A percentile compares a stretch with the other conserved stretches of the same genome.
These are phyloP conservation scores for Heracleum sosnowskyi DNA, from an alignment of 129 eudicot species.

Conservation along the genomic window DNA sequence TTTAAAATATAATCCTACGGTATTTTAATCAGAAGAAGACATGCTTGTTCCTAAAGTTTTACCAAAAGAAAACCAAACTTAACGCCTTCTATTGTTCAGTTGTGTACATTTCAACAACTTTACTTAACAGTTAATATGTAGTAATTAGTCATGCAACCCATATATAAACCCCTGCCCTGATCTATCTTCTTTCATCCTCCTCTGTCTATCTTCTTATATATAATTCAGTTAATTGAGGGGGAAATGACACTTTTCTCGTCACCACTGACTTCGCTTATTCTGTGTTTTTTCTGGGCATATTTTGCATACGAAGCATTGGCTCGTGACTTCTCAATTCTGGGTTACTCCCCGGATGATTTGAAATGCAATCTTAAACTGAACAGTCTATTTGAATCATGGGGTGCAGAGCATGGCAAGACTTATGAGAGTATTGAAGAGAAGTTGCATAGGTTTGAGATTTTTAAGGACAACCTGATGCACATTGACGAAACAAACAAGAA, in stretches of 20 bases:
- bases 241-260: conserved; percentile 42
- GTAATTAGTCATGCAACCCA: conserved; percentile 19
- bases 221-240: not conserved
- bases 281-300: conserved; percentile 29
- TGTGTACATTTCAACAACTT: conserved; percentile 36
- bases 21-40: conserved; percentile 12
- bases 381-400: conserved; percentile 76
- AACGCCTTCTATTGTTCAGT: conserved; percentile 31
- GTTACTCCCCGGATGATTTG: conserved; percentile 71
- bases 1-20: not conserved
- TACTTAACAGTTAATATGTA: conserved; percentile 46
- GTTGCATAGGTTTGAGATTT: conserved; percentile 86
- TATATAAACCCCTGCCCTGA: conserved; percentile 23
- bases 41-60: conserved; percentile 53
- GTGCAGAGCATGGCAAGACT: conserved; percentile 55
- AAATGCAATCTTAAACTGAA: conserved; percentile 53
- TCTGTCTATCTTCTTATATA: not conserved
- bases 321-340: conserved; percentile 69
- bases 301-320: conserved; percentile 34
- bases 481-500: conserved; percentile 80
- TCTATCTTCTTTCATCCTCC: conserved; percentile 21
- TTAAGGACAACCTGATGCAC: conserved; percentile 80
- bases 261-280: conserved; percentile 15
- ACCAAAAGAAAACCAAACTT: conserved; percentile 61
- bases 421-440: conserved; percentile 76